phyloP scores from a whole-genome alignment of 345 rosid genomes.

The Salix purpurea region DNA sequence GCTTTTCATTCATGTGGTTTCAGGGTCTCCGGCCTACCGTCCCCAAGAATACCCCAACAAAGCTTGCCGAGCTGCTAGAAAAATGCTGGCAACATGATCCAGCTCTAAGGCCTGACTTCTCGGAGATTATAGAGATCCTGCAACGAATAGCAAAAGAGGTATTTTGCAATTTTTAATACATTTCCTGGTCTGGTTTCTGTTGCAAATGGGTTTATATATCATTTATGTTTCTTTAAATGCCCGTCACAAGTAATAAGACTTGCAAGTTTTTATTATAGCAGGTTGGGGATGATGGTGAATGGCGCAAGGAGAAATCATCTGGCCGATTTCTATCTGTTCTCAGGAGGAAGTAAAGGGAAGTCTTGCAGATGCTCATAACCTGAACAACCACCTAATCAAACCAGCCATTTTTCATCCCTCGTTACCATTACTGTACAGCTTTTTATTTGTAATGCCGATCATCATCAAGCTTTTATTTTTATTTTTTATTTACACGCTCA shows the following conservation, averaged over 20 bases:
- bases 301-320: constrained; percentile 57
- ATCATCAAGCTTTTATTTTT: background rate
- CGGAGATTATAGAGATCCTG: constrained; percentile 63
- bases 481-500: no score
- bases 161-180: background rate
- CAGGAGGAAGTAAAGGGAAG: constrained; percentile 37
- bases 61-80: constrained; percentile 60
- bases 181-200: background rate
- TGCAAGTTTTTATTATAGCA: constrained; percentile 21
- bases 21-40: constrained; percentile 84
- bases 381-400: background rate
- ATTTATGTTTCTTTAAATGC: background rate
- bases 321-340: constrained; percentile 83
- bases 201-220: background rate
- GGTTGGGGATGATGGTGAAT: constrained; percentile 71
- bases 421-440: constrained; percentile 30
- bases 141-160: constrained; percentile 77
- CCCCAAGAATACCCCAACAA: constrained; percentile 60
- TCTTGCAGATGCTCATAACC: background rate
- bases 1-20: constrained; percentile 2
- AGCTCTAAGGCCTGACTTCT: constrained; percentile 72
- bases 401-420: background rate
- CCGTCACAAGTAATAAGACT: background rate
- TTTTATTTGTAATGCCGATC: background rate
- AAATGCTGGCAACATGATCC: constrained; percentile 94